phyloP scores from a whole-genome alignment of 768 basidiomycete species.

The Psilocybe subaeruginosa region DNA sequence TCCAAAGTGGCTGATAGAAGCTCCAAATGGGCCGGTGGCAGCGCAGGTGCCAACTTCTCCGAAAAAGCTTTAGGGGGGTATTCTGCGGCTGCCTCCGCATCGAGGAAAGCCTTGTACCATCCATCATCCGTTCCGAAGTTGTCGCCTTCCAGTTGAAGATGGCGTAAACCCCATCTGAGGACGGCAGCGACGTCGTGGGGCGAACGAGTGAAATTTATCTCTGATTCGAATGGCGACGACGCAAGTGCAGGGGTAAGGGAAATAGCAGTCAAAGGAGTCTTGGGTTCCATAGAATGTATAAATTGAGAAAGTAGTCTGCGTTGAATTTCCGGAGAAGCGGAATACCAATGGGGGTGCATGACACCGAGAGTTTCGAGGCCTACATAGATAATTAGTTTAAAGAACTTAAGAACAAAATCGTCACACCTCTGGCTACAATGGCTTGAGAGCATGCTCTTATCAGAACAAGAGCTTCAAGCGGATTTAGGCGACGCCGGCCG shows the following conservation, averaged over 20 bases:
- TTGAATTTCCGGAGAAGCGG: conserved; percentile 72
- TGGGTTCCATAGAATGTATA: conserved; percentile 62
- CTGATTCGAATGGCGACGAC: conserved; percentile 59
- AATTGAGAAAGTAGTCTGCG: conserved; percentile 71
- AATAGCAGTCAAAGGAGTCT: conserved; percentile 48
- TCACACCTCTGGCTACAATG: conserved; percentile 66
- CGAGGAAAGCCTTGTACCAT: conserved; percentile 72
- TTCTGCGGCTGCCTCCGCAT: conserved; percentile 57
- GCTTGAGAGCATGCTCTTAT: conserved; percentile 71
- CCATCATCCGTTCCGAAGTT: conserved; percentile 63
- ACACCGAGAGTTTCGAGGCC: conserved; percentile 83
- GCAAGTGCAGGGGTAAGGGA: conserved; percentile 48
- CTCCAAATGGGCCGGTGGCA: conserved; percentile 61
- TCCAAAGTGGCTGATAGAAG: conserved; percentile 61
- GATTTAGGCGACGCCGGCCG: conserved; percentile 59
- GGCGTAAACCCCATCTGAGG: conserved; percentile 80
- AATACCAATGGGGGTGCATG: conserved; percentile 87
- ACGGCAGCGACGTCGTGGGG: conserved; percentile 82
- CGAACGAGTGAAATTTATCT: conserved; percentile 64
- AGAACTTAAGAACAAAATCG: conserved; percentile 12
- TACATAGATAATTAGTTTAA: conserved; percentile 28
- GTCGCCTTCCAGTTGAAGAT: conserved; percentile 62
- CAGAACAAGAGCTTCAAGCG: conserved; percentile 63
- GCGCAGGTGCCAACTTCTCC: conserved; percentile 56
- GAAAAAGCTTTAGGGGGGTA: conserved; percentile 71